Conservation (phyloP, 148 eudicot species). For the Bassia scoparia region DNA sequence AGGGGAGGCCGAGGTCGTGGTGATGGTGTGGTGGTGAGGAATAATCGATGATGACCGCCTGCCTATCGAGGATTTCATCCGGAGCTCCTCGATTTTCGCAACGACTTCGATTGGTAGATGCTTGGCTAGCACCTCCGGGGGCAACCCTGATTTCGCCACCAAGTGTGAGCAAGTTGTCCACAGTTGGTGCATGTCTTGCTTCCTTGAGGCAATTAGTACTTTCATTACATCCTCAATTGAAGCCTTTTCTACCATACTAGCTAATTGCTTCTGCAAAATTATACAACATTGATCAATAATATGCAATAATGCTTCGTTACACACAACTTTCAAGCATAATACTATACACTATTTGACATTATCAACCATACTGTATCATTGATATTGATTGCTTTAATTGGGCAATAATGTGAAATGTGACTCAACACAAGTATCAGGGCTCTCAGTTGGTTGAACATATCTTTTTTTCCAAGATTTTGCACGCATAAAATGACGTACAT, state of each 20-base stretch:
- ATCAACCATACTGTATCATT: no score
- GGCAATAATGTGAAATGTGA: neutral
- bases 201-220: conserved; percentile 83
- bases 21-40: conserved; percentile 46
- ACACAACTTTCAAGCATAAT: no score
- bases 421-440: neutral
- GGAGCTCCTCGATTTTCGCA: conserved; percentile 77
- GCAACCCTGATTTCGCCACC: conserved; percentile 86
- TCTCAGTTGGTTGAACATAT: neutral
- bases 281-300: neutral
- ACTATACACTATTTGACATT: no score
- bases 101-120: conserved; percentile 88
- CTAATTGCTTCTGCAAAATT: conserved; percentile 76
- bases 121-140: conserved; percentile 80
- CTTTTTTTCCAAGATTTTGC: neutral
- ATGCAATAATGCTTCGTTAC: no score
- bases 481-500: neutral
- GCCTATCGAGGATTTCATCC: conserved; percentile 57
- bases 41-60: conserved; percentile 50
- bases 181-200: conserved; percentile 88
- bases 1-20: conserved; percentile 41
- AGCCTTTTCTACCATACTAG: conserved; percentile 88
- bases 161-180: conserved; percentile 91
- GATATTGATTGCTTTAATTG: no score
- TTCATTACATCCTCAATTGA: conserved; percentile 98